A percentile compares a stretch with the other conserved stretches of the same genome.
These are phyloP conservation scores for Gentiana straminea DNA, from an alignment of 257 asterid genomes.

Conservation along the genomic window DNA sequence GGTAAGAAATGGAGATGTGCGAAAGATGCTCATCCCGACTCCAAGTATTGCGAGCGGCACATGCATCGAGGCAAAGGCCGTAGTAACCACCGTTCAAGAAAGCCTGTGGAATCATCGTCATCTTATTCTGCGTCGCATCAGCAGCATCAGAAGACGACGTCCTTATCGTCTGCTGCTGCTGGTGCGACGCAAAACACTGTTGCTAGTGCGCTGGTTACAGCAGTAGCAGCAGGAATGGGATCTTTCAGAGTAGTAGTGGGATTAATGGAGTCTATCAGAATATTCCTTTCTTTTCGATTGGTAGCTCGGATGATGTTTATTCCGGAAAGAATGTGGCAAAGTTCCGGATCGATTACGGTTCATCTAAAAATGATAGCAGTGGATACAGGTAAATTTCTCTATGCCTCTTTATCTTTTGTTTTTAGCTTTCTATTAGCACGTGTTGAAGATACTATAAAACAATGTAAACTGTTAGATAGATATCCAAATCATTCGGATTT, in stretches of 20 bases:
- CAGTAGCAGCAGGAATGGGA: conserved; percentile 25
- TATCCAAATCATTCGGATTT: too few species aligned
- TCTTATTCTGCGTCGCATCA: conserved; percentile 62
- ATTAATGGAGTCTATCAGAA: conserved; percentile 27
- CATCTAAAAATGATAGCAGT: conserved; percentile 53
- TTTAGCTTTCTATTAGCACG: too few species aligned
- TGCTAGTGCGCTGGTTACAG: conserved; percentile 37
- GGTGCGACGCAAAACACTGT: conserved; percentile 17
- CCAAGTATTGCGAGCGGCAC: conserved; percentile 99
- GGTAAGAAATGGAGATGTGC: conserved; percentile 99
- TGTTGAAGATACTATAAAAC: too few species aligned
- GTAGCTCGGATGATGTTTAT: conserved; percentile 44
- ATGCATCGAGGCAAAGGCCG: conserved; percentile 90
- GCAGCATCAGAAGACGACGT: conserved; percentile 6
- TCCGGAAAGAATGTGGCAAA: conserved; percentile 50
- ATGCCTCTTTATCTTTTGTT: too few species aligned
- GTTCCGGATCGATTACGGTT: conserved; percentile 66
- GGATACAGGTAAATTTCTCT: conserved; percentile 51
- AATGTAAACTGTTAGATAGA: too few species aligned
- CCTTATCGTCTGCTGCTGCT: conserved; percentile 32
- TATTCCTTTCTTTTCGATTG: conserved; percentile 51
- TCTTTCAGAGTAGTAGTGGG: conserved; percentile 35
- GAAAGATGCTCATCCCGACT: conserved; percentile 89
- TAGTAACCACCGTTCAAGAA: conserved; percentile 99
- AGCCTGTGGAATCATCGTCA: conserved; percentile 31